phyloP scores from a whole-genome alignment of 1,284 basidiomycete genomes.

The Fistulina hepatica region DNA sequence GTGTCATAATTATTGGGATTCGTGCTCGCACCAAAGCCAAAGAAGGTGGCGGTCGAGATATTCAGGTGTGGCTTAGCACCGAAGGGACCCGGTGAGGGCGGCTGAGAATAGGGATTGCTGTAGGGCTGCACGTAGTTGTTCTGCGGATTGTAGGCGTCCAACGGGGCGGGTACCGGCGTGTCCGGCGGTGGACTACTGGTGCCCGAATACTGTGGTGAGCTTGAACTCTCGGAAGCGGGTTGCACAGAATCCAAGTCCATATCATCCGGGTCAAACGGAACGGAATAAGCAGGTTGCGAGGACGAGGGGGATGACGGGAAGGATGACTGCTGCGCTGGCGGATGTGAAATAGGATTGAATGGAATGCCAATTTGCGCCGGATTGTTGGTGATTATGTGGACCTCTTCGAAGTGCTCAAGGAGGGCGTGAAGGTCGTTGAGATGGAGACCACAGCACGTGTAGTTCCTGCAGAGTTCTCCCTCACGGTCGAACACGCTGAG shows the following conservation, averaged over 20 bases:
- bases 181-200: neutral
- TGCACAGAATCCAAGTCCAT: slow-evolving; percentile 61
- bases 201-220: slow-evolving; percentile 20
- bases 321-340: slow-evolving; percentile 4
- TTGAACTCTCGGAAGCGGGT: slow-evolving; percentile 29
- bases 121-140: slow-evolving; percentile 18
- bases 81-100: neutral
- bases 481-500: slow-evolving; percentile 57
- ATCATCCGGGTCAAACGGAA: slow-evolving; percentile 61
- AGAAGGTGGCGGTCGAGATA: neutral
- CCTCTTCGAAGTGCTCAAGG: slow-evolving; percentile 79
- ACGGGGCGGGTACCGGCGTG: slow-evolving; percentile 11
- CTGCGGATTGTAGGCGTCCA: slow-evolving; percentile 9
- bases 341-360: slow-evolving; percentile 28
- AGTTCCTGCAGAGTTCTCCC: slow-evolving; percentile 72
- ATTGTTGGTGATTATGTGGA: slow-evolving; percentile 66
- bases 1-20: neutral
- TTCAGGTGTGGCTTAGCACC: neutral
- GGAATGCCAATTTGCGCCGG: slow-evolving; percentile 32
- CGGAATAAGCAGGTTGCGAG: slow-evolving; percentile 18
- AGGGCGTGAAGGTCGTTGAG: slow-evolving; percentile 76
- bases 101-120: neutral
- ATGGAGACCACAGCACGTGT: slow-evolving; percentile 73
- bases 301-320: slow-evolving; percentile 8
- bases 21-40: too few species aligned